A percentile compares a stretch with the other conserved stretches of the same genome.
These are phyloP conservation scores for Solanum bulbocastanum DNA, from an alignment of 257 asterid species.

Conservation along the genomic window DNA sequence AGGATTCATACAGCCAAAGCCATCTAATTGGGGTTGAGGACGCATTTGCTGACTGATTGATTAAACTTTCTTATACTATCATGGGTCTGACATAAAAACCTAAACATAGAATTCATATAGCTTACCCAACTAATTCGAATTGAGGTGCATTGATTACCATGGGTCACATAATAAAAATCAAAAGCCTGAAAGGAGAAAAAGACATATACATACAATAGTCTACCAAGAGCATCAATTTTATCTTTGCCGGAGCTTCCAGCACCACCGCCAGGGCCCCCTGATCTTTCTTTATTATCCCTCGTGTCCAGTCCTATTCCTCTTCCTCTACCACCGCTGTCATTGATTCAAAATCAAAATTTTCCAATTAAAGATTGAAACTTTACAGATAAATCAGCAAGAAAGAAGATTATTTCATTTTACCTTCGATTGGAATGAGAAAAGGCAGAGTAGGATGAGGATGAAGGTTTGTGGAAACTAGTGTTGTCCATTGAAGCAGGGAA, in stretches of 20 bases:
- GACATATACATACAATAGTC: conserved; percentile 45
- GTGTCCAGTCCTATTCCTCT: conserved; percentile 22
- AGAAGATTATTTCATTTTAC: neutral
- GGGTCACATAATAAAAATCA: neutral
- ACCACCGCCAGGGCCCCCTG: conserved; percentile 28
- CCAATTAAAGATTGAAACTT: neutral
- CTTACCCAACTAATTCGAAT: neutral
- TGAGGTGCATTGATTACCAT: neutral
- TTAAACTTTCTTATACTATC: neutral
- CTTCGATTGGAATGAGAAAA: conserved; percentile 34
- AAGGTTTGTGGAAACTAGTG: neutral
- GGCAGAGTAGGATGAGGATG: conserved; percentile 26
- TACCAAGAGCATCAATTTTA: conserved; percentile 71
- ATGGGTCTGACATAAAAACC: neutral
- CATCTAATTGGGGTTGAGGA: neutral
- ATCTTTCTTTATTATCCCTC: conserved; percentile 26
- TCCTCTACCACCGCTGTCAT: conserved; percentile 37
- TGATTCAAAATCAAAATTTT: neutral
- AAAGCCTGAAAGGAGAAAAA: neutral
- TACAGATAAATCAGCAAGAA: neutral
- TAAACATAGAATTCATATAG: neutral
- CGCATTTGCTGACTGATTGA: neutral
- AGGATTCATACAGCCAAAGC: neutral
- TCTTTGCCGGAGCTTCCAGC: conserved; percentile 27
- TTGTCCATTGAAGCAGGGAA: neutral